Conservation (phyloP, 768 basidiomycete genomes). For the Suillus bovinus region DNA sequence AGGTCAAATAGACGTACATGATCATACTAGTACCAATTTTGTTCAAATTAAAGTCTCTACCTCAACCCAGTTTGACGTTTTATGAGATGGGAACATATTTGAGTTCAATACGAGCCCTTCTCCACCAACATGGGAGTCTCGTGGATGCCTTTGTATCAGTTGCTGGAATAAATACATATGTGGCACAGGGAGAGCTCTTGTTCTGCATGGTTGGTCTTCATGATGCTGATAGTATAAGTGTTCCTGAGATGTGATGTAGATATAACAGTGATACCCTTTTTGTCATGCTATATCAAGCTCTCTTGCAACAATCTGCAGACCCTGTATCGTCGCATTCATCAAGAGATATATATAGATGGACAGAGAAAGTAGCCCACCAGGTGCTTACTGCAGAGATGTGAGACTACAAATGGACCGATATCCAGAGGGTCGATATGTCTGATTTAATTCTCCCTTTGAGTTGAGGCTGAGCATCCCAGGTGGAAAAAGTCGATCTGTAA, state of each 20-base stretch:
- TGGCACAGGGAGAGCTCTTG: constrained; percentile 65
- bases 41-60: no score
- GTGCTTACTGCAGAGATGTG: not conserved
- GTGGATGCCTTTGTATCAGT: constrained; percentile 49
- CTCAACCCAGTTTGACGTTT: no score
- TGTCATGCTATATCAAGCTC: not conserved
- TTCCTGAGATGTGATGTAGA: not conserved
- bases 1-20: no score
- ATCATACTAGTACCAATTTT: no score
- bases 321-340: not conserved
- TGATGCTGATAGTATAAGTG: constrained; percentile 43
- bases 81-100: no score
- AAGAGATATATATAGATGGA: not conserved
- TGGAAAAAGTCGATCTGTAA: no score
- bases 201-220: constrained; percentile 67
- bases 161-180: constrained; percentile 88
- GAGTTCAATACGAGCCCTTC: no score
- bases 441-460: no score
- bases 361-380: not conserved
- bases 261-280: not conserved
- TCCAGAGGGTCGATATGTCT: constrained; percentile 1
- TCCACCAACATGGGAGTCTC: no score
- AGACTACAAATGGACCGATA: not conserved
- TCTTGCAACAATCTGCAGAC: not conserved
- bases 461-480: no score